phyloP scores from a whole-genome alignment of 163 green algal species.

The Chlorella variabilis region DNA sequence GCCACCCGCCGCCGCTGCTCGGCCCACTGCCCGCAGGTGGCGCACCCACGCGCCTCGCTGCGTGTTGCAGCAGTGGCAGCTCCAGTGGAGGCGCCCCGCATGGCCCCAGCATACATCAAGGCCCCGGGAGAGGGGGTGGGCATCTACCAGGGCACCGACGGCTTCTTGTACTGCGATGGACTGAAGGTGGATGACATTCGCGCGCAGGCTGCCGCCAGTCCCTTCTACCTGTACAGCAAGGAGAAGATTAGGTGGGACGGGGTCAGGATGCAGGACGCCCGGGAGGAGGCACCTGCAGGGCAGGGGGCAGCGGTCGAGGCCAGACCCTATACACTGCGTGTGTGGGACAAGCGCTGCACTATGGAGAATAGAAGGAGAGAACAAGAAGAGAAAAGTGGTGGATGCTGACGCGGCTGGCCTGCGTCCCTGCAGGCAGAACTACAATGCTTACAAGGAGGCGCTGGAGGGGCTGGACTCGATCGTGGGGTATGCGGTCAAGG shows the following conservation, averaged over 20 bases:
- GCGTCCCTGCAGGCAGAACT: conserved; percentile 79
- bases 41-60: not conserved
- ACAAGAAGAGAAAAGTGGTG: too few species aligned
- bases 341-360: too few species aligned
- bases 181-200: conserved; percentile 89
- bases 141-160: conserved; percentile 78
- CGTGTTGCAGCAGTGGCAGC: conserved; percentile 7
- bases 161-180: conserved; percentile 94
- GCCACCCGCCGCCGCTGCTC: not conserved
- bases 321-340: too few species aligned
- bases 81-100: conserved; percentile 12
- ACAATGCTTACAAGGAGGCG: conserved; percentile 85
- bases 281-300: too few species aligned
- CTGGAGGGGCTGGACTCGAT: conserved; percentile 88
- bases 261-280: too few species aligned
- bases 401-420: not conserved
- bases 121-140: conserved; percentile 52
- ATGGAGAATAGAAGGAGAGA: too few species aligned
- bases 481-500: conserved; percentile 97
- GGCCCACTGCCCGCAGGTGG: not conserved
- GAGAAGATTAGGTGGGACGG: conserved; percentile 42
- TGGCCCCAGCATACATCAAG: conserved; percentile 38
- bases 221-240: conserved; percentile 95
- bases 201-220: conserved; percentile 64
- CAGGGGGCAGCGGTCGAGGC: too few species aligned